A percentile compares a stretch with the other conserved stretches of the same genome.
phyloP scores from a whole-genome alignment of 495 filamentous ascomycete species.

The Hypomontagnella monticulosa region DNA sequence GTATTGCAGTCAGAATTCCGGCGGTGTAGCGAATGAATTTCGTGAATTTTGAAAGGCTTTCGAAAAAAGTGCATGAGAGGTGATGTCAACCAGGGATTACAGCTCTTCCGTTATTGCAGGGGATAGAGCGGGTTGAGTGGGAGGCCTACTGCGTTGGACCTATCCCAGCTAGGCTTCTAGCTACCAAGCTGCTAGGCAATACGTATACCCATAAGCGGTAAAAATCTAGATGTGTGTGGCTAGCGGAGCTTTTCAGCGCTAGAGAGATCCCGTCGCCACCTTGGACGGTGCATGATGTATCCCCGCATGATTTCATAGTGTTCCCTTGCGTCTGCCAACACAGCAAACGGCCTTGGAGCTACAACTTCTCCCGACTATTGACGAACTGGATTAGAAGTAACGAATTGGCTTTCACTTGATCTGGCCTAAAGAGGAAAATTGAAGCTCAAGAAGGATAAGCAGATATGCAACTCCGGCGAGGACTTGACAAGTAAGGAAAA shows the following conservation, averaged over 20 bases:
- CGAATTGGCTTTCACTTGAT: slow-evolving; percentile 17
- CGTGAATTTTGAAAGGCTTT: slow-evolving; percentile 25
- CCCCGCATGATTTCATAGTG: slow-evolving; percentile 42
- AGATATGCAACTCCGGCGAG: not conserved
- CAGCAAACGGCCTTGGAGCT: slow-evolving; percentile 5
- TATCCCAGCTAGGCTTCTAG: slow-evolving; percentile 14
- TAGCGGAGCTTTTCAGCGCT: slow-evolving; percentile 13
- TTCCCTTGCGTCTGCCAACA: slow-evolving; percentile 17
- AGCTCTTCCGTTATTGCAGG: slow-evolving; percentile 27
- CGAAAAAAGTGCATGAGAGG: slow-evolving; percentile 19
- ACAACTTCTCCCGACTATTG: not conserved
- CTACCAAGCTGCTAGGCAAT: no score
- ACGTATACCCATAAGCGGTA: not conserved
- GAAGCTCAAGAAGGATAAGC: slow-evolving; percentile 1
- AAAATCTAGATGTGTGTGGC: not conserved
- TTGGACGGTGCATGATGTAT: slow-evolving; percentile 31
- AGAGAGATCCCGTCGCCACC: slow-evolving; percentile 30
- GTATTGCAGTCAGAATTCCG: slow-evolving; percentile 1
- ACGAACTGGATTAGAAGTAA: slow-evolving; percentile 12
- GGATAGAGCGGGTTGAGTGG: slow-evolving; percentile 28
- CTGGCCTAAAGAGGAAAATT: not conserved
- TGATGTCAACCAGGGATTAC: slow-evolving; percentile 39
- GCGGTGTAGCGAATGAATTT: slow-evolving; percentile 35
- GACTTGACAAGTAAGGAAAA: not conserved
- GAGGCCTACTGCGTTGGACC: slow-evolving; percentile 31